Evolutionary conservation across 805 yeast genomes (phyloP).

Genomic region (Hanseniaspora mollemarum): DNA sequence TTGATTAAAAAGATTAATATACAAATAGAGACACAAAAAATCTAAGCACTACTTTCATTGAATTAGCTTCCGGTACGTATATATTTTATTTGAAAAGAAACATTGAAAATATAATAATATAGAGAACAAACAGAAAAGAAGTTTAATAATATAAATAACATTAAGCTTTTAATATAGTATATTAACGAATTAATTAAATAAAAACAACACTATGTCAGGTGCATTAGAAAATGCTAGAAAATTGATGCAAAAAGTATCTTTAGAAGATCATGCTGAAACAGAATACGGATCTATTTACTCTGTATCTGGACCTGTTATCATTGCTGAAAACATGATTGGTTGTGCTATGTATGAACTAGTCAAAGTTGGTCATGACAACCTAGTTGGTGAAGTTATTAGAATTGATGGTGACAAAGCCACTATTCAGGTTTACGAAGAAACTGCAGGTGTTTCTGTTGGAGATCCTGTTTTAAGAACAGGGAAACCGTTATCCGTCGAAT

Average conservation of each 20-base stretch:
- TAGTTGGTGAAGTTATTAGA: constrained; percentile 97
- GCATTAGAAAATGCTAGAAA: constrained; percentile 95
- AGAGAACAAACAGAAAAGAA: background rate
- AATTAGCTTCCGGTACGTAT: too few species aligned
- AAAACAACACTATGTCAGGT: constrained; percentile 53
- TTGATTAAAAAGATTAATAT: background rate
- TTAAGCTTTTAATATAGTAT: too few species aligned
- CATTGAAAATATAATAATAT: background rate
- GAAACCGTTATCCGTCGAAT: constrained; percentile 95
- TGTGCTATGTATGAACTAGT: constrained; percentile 99
- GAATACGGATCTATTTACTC: constrained; percentile 83
- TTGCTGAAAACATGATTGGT: constrained; percentile 98
- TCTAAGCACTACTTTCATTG: too few species aligned
- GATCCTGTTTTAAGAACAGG: constrained; percentile 98
- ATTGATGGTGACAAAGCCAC: constrained; percentile 95
- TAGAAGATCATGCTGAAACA: constrained; percentile 60
- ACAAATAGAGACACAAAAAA: too few species aligned
- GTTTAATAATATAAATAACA: background rate
- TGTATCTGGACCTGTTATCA: constrained; percentile 95
- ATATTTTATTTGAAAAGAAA: too few species aligned
- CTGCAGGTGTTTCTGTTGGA: constrained; percentile 98
- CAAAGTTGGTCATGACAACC: constrained; percentile 90
- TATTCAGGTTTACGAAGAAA: constrained; percentile 97
- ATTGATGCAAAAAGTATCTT: constrained; percentile 71
- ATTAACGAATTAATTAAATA: background rate